Evolutionary conservation across 306 rosid genomes (phyloP), one percentile per base, ranked within the genome.

Genomic region (Cucumis cinereus): DNA sequence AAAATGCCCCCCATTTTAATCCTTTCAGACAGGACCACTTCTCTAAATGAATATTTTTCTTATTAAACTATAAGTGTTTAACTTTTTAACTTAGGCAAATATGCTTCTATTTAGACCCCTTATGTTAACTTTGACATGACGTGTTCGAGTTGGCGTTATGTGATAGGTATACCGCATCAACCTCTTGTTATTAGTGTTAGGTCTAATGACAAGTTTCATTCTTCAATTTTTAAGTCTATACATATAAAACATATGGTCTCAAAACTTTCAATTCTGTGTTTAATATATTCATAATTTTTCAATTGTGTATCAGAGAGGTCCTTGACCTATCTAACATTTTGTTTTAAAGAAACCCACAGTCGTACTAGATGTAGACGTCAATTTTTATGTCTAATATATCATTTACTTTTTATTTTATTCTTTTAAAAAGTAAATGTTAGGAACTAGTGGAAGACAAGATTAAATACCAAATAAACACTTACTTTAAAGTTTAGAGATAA

Each of bases 1-100:
- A 43, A 43, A 68, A 68, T 41, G 55, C 55, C 74, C 74, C 73
- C 55, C 74, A 68, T 68, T 68, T 68, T 43, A 68, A 67, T 67
- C 71, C 19, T n/a, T 35, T 0, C 17, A 5, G 10, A 38, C 1
- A 23, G 56, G 55, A 43, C 56, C 36, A 23, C 74, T 33, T 12
- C 33, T 41, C 15, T 20, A 40, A 13, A 67, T 41, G 3, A 41
- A 20, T 57, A 59, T 2, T 24, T 4, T 40, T 67, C 74, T 13
- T 23, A 49, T 22, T 20, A 13, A 68, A 43, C 8, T 6, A 22
- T 22, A 14, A 43, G 22, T 43, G 22, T 43, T 41, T 12, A 10
- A 41, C 52, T 14, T 22, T 22, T 67, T 1, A 40, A 40, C 33
- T 20, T 40, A 38, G 0, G 0, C 16, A 23, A 56, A 30, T 30